A percentile compares a stretch with the other conserved stretches of the same genome.
phyloP scores from a whole-genome alignment of 2,329 filamentous ascomycete species.

The Paracoccidioides lutzii region DNA sequence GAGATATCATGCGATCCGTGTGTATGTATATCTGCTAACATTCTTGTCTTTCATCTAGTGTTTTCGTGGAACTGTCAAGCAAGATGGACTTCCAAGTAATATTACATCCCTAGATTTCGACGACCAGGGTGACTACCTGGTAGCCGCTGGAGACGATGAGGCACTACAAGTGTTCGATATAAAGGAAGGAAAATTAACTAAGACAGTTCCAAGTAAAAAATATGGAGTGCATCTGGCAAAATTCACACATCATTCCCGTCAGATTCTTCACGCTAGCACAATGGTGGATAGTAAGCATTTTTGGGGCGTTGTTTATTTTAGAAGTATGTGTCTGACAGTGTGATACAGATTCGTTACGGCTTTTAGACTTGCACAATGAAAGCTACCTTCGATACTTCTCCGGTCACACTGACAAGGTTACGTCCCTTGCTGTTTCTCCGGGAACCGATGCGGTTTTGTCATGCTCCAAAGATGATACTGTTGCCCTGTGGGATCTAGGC shows the following conservation, averaged over 20 bases:
- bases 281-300: constrained; percentile 63
- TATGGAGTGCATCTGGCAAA: constrained; percentile 89
- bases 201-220: constrained; percentile 86
- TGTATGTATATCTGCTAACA: neutral
- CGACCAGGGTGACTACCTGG: constrained; percentile 81
- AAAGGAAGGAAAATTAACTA: constrained; percentile 76
- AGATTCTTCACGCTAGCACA: constrained; percentile 89
- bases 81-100: constrained; percentile 35
- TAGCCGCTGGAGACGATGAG: constrained; percentile 86
- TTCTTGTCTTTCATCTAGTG: constrained; percentile 12
- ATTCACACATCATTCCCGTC: constrained; percentile 83
- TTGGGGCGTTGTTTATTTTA: neutral
- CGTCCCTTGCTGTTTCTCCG: constrained; percentile 69
- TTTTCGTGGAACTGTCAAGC: constrained; percentile 24
- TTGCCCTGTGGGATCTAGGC: constrained; percentile 78
- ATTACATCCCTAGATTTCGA: constrained; percentile 93
- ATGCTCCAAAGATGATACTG: constrained; percentile 78
- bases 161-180: constrained; percentile 93
- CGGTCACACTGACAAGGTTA: constrained; percentile 76
- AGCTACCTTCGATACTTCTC: constrained; percentile 93
- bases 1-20: neutral
- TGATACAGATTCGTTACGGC: constrained; percentile 62
- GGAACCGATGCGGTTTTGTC: constrained; percentile 85
- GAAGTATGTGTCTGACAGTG: constrained; percentile 3
- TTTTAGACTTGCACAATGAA: constrained; percentile 83